phyloP scores from a whole-genome alignment of 2,329 filamentous ascomycete genomes.

The Teratosphaeria gauchensis region DNA sequence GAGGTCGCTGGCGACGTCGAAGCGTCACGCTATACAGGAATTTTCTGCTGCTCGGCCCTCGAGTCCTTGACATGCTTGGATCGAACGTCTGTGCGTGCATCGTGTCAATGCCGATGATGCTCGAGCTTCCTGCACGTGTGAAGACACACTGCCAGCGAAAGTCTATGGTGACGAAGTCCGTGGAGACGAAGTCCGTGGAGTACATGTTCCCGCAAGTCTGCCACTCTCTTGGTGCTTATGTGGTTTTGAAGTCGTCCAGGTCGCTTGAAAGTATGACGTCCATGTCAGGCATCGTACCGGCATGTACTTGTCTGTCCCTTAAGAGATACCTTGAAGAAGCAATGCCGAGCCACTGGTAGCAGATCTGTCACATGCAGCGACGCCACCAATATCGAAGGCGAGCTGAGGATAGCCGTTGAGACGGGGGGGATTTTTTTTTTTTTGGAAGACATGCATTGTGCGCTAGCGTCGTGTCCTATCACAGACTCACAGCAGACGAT shows the following conservation, averaged over 20 bases:
- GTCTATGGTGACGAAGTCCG: too few species aligned
- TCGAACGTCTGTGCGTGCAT: neutral
- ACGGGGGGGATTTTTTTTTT: too few species aligned
- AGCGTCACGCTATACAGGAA: neutral
- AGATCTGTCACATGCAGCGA: neutral
- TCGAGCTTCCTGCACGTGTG: neutral
- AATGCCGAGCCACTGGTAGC: neutral
- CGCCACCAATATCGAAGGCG: neutral
- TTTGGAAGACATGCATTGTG: neutral
- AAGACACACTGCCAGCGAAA: neutral
- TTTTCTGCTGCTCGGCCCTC: neutral
- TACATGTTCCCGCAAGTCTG: too few species aligned
- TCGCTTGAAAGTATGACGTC: neutral
- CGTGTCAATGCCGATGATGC: neutral
- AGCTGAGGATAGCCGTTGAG: neutral
- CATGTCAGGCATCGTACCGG: neutral
- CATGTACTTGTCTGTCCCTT: neutral
- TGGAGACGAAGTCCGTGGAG: too few species aligned
- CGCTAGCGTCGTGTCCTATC: slow-evolving; percentile 4
- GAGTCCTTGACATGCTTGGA: neutral
- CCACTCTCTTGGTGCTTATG: neutral
- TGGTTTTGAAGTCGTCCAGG: neutral
- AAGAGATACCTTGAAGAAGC: neutral
- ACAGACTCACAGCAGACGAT: neutral
- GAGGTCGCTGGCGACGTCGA: neutral